Percentiles rank a stretch among this genome's conserved stretches.
phyloP scores from a whole-genome alignment of 75 land plant species.

The Cupressus sempervirens region DNA sequence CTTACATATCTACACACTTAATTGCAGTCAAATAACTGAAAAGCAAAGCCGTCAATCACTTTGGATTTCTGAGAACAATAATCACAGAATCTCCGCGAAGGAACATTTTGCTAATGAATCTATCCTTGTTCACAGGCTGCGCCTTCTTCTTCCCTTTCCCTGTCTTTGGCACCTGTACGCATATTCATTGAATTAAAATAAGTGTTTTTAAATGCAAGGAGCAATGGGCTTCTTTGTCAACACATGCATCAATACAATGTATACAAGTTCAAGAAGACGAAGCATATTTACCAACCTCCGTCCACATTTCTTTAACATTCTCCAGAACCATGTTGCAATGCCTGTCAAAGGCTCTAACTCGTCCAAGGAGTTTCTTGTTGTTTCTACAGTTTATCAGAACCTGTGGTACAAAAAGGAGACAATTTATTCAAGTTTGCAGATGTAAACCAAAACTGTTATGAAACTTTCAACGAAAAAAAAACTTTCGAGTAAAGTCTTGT shows the following conservation, averaged over 20 bases:
- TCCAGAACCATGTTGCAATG: conserved; percentile 99
- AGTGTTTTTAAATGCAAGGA: background rate
- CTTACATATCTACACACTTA: background rate
- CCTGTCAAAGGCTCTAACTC: conserved; percentile 93
- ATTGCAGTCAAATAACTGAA: background rate
- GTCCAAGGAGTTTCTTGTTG: conserved; percentile 87
- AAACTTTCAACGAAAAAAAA: background rate
- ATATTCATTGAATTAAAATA: background rate
- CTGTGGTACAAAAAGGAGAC: conserved; percentile 19
- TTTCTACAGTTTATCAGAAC: conserved; percentile 95
- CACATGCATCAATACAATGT: background rate
- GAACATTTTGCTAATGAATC: conserved; percentile 98
- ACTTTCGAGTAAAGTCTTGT: background rate
- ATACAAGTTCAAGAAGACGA: background rate
- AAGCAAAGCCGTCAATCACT: conserved; percentile 18
- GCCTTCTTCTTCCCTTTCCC: conserved; percentile 95
- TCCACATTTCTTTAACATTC: conserved; percentile 99
- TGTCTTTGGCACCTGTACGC: conserved; percentile 78
- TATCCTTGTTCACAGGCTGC: conserved; percentile 87
- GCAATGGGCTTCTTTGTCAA: background rate
- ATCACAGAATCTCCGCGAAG: conserved; percentile 95
- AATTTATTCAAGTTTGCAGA: conserved; percentile 3
- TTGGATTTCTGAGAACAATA: conserved; percentile 78
- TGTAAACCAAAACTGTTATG: background rate
- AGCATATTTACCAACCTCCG: conserved; percentile 51